Evolutionary conservation across 2,329 filamentous ascomycete species (phyloP).

Genomic region (Ophiocordyceps camponoti-saundersi): DNA sequence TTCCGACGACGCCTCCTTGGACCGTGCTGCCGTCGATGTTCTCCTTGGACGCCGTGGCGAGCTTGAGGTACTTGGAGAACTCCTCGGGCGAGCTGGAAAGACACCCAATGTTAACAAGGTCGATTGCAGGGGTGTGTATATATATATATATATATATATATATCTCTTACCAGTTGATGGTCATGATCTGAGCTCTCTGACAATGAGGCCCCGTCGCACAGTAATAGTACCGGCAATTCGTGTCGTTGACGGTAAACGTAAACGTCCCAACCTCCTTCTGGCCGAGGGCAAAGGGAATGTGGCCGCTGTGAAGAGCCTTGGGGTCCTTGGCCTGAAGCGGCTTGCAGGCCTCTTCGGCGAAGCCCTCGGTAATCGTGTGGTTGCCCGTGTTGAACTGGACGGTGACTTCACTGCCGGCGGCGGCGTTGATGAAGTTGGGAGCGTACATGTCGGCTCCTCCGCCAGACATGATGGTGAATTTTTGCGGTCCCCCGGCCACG

Average conservation of each 20-base stretch:
- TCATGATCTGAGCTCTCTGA: slow-evolving; percentile 30
- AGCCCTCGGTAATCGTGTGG: slow-evolving; percentile 24
- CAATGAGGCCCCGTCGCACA: slow-evolving; percentile 32
- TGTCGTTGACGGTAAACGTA: slow-evolving; percentile 25
- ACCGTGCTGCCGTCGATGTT: background rate
- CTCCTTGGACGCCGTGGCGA: background rate
- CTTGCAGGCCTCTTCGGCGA: slow-evolving; percentile 16
- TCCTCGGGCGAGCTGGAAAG: background rate
- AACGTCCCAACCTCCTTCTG: slow-evolving; percentile 25
- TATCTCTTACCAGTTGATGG: slow-evolving; percentile 27
- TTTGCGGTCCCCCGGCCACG: background rate
- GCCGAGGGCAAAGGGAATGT: slow-evolving; percentile 19
- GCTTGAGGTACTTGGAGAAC: background rate
- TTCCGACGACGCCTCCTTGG: background rate
- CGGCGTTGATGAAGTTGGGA: slow-evolving; percentile 17
- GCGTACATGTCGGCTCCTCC: slow-evolving; percentile 10
- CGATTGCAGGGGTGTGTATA: no score
- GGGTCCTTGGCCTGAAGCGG: slow-evolving; percentile 17
- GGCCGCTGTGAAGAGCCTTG: slow-evolving; percentile 20
- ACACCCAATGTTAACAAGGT: no score
- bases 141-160: no score
- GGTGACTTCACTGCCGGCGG: slow-evolving; percentile 19
- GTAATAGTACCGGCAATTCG: slow-evolving; percentile 30
- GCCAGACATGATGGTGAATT: background rate
- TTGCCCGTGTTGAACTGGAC: slow-evolving; percentile 26